phyloP scores from a whole-genome alignment of 1,139 yeast species.

The Zygosaccharomyces sapae region DNA sequence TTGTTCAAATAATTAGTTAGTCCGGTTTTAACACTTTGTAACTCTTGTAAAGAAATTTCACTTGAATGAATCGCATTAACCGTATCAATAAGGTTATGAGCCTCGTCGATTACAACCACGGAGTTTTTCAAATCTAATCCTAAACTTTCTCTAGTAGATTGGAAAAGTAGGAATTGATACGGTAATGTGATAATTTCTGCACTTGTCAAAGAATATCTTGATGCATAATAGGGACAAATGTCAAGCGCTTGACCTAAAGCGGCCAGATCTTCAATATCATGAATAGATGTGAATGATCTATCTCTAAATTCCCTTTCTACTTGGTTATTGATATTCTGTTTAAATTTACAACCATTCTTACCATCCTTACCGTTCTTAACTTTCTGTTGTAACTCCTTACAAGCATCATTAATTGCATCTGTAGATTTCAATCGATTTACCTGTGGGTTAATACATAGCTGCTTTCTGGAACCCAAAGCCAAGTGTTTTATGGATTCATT shows the following conservation, averaged over 20 bases:
- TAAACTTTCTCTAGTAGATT: slow-evolving; percentile 56
- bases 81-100: slow-evolving; percentile 82
- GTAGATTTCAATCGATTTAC: slow-evolving; percentile 49
- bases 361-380: too few relatives aligned
- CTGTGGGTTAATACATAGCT: slow-evolving; percentile 69
- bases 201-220: slow-evolving; percentile 50
- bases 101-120: slow-evolving; percentile 83
- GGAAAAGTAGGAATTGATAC: slow-evolving; percentile 71
- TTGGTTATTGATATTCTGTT: slow-evolving; percentile 35
- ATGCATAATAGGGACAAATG: slow-evolving; percentile 81
- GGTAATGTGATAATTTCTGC: slow-evolving; percentile 83
- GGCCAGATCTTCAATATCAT: slow-evolving; percentile 81
- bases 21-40: slow-evolving; percentile 40
- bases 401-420: slow-evolving; percentile 73
- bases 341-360: slow-evolving; percentile 50
- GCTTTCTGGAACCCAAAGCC: slow-evolving; percentile 80
- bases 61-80: slow-evolving; percentile 68
- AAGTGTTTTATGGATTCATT: slow-evolving; percentile 52
- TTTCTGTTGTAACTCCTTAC: slow-evolving; percentile 66
- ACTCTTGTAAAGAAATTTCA: slow-evolving; percentile 49
- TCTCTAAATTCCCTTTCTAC: slow-evolving; percentile 53
- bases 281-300: slow-evolving; percentile 53
- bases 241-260: slow-evolving; percentile 52
- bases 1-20: slow-evolving; percentile 54
- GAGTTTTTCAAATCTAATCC: slow-evolving; percentile 59